Conservation (phyloP, 805 yeast species). For the Starmerella floris region DNA sequence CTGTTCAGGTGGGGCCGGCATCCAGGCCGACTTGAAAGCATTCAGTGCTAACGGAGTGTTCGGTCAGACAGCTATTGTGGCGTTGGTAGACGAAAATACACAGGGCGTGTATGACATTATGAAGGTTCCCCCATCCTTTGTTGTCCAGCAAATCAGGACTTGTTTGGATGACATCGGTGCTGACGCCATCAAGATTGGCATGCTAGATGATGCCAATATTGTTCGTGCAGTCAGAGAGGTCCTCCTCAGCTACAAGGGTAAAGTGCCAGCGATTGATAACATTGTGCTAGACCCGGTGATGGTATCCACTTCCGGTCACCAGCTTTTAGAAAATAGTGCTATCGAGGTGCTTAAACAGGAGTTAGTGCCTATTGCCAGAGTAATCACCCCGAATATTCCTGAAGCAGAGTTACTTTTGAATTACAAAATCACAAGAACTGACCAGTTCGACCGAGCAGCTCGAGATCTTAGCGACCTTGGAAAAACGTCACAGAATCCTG, state of each 20-base stretch:
- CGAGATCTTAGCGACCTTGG: constrained; percentile 22
- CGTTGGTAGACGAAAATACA: constrained; percentile 71
- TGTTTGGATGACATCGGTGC: constrained; percentile 48
- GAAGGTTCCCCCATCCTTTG: constrained; percentile 24
- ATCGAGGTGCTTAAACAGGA: constrained; percentile 33
- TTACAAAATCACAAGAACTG: constrained; percentile 6
- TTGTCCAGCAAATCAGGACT: constrained; percentile 39
- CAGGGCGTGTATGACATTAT: constrained; percentile 18
- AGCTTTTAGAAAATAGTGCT: constrained; percentile 38
- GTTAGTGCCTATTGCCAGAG: constrained; percentile 40
- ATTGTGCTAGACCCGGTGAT: constrained; percentile 66
- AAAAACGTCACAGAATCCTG: not conserved
- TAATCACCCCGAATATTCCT: constrained; percentile 62
- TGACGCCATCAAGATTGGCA: constrained; percentile 66
- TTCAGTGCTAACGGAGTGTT: constrained; percentile 61
- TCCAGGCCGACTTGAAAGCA: constrained; percentile 78
- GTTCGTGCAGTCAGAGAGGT: constrained; percentile 33
- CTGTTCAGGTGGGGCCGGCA: constrained; percentile 82
- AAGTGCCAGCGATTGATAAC: constrained; percentile 4
- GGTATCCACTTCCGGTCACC: constrained; percentile 66
- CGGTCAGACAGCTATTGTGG: constrained; percentile 65
- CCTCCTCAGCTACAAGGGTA: constrained; percentile 7
- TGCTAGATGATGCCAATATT: constrained; percentile 45
- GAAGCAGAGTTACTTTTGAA: constrained; percentile 39
- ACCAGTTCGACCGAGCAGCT: constrained; percentile 13